These are phyloP conservation scores for Phallus indusiatus DNA, from an alignment of 768 basidiomycete genomes.

Conservation along the genomic window DNA sequence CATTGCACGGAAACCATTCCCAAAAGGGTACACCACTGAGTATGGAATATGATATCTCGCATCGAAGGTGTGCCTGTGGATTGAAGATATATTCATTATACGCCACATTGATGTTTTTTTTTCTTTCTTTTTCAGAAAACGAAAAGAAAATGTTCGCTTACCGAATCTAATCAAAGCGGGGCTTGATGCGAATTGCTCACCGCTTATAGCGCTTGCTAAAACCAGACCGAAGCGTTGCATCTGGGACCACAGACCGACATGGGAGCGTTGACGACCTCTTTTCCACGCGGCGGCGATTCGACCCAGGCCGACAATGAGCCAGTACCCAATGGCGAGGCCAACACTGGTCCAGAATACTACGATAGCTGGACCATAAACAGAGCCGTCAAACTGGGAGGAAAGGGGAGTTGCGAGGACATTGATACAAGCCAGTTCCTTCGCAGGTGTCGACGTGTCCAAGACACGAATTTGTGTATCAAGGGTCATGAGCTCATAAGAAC, in stretches of 20 bases:
- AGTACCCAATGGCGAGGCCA: constrained; percentile 67
- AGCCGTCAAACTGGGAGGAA: constrained; percentile 18
- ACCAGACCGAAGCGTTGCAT: constrained; percentile 82
- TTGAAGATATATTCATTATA: constrained; percentile 8
- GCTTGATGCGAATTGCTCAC: constrained; percentile 75
- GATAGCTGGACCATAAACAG: constrained; percentile 56
- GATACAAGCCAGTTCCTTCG: constrained; percentile 74
- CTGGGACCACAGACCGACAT: constrained; percentile 43
- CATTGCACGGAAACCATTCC: constrained; percentile 93
- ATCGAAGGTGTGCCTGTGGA: constrained; percentile 80
- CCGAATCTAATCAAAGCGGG: constrained; percentile 86
- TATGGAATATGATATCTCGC: constrained; percentile 86
- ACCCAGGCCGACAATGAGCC: constrained; percentile 71
- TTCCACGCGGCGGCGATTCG: constrained; percentile 81
- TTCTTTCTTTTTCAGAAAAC: no score
- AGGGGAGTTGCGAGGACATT: constrained; percentile 73
- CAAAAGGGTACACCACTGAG: constrained; percentile 84
- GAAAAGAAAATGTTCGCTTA: constrained; percentile 34
- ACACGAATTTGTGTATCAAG: constrained; percentile 77
- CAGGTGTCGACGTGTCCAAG: constrained; percentile 64
- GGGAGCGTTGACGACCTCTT: constrained; percentile 36
- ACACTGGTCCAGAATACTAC: constrained; percentile 70
- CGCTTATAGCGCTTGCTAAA: constrained; percentile 86
- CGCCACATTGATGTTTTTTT: not conserved
- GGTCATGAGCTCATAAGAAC: constrained; percentile 68